Evolutionary conservation across 176 grass and related monocot species (phyloP).

Genomic region (Hyparrhenia diplandra): DNA sequence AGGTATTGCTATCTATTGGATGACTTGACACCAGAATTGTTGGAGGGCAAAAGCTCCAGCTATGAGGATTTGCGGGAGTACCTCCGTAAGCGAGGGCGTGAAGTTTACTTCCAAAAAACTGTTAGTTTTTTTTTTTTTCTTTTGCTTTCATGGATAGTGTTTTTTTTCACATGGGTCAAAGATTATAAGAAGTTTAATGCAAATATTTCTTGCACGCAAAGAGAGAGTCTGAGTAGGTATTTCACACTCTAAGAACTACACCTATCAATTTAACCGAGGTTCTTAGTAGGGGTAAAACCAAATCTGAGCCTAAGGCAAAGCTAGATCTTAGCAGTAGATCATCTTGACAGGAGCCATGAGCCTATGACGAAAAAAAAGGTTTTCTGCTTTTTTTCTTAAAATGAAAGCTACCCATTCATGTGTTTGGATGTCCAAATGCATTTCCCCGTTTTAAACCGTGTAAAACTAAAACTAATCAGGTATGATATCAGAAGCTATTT

Average conservation of each 20-base stretch:
- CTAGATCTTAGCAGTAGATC: not conserved
- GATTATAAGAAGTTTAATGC: not conserved
- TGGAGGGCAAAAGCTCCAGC: constrained; percentile 66
- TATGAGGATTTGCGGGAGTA: constrained; percentile 82
- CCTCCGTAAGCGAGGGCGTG: constrained; percentile 65
- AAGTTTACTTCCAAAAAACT: constrained; percentile 91
- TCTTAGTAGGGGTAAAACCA: constrained; percentile 8
- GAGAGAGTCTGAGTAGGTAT: not conserved
- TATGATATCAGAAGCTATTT: not conserved
- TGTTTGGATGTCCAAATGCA: too few species aligned
- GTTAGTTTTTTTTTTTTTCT: constrained; percentile 46
- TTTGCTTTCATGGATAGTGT: constrained; percentile 1
- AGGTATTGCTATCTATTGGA: constrained; percentile 95
- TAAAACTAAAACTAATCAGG: not conserved
- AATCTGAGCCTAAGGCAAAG: not conserved
- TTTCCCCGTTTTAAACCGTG: not conserved
- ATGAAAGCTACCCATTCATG: not conserved
- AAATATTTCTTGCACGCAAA: not conserved
- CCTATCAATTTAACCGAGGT: not conserved
- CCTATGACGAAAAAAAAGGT: not conserved
- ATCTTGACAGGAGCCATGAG: not conserved
- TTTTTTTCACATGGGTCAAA: not conserved
- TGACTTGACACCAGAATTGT: constrained; percentile 73
- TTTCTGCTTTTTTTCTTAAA: not conserved
- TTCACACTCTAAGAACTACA: not conserved